These are phyloP conservation scores for Colletotrichum echinochloae DNA, from an alignment of 2,329 filamentous ascomycete species.

Conservation along the genomic window DNA sequence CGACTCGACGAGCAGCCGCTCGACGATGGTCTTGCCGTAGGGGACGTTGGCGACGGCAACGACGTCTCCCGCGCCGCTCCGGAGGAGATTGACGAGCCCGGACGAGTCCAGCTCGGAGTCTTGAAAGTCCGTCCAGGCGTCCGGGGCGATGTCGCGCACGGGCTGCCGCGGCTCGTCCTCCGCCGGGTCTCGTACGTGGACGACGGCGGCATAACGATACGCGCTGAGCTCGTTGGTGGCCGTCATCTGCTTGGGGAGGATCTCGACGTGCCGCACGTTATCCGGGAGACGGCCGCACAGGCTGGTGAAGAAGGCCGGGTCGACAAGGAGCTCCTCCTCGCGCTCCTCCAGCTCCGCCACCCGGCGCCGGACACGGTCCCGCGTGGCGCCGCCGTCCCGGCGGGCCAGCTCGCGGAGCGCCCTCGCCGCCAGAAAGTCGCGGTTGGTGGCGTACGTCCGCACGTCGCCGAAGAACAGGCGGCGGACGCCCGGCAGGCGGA, in stretches of 20 bases:
- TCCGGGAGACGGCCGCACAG: conserved; percentile 37
- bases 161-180: background rate
- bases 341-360: conserved; percentile 35
- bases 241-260: conserved; percentile 47
- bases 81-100: conserved; percentile 21
- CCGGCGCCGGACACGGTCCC: conserved; percentile 17
- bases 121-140: conserved; percentile 5
- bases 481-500: conserved; percentile 1
- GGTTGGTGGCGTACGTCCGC: conserved; percentile 39
- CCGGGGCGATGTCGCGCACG: conserved; percentile 36
- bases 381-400: conserved; percentile 8
- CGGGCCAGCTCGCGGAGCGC: conserved; percentile 18
- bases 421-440: conserved; percentile 39
- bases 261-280: conserved; percentile 45
- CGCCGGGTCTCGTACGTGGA: conserved; percentile 37
- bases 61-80: background rate
- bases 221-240: conserved; percentile 48
- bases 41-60: conserved; percentile 45
- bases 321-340: conserved; percentile 44
- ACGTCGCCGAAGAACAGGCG: conserved; percentile 43
- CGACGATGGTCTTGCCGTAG: conserved; percentile 48
- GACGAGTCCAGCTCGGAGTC: background rate
- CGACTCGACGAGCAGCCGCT: conserved; percentile 30
- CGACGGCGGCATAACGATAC: conserved; percentile 47
- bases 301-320: conserved; percentile 46